phyloP scores from a whole-genome alignment of 129 eudicot species.

The carrot (Daucus carota) region DNA sequence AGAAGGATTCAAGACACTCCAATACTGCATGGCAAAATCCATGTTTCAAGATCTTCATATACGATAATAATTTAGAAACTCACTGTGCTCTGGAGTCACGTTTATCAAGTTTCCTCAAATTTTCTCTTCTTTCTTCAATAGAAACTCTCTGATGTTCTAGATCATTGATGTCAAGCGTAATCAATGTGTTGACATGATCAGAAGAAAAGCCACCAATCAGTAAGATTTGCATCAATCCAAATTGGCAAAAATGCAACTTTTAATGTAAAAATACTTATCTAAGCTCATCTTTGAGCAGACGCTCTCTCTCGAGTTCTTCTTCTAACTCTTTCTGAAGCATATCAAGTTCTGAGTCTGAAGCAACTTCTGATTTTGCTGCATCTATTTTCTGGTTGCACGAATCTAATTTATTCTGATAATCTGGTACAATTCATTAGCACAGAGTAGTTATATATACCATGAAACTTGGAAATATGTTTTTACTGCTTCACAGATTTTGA shows the following conservation, averaged over 20 bases:
- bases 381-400: conserved; percentile 61
- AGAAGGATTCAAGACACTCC: background rate
- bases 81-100: conserved; percentile 55
- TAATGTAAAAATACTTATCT: conserved; percentile 52
- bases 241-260: background rate
- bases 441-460: background rate
- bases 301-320: conserved; percentile 46
- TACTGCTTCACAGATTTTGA: background rate
- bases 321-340: conserved; percentile 59
- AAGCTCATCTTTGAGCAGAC: conserved; percentile 53
- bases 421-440: conserved; percentile 27
- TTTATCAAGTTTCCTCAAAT: conserved; percentile 53
- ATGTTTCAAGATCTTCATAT: background rate
- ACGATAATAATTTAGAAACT: conserved; percentile 25
- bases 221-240: conserved; percentile 8
- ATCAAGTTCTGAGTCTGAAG: conserved; percentile 47
- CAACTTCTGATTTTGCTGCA: conserved; percentile 54
- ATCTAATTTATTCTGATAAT: conserved; percentile 55
- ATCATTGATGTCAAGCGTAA: conserved; percentile 41
- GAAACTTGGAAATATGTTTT: background rate
- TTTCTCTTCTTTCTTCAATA: conserved; percentile 48
- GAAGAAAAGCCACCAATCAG: background rate
- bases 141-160: conserved; percentile 41
- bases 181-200: conserved; percentile 37
- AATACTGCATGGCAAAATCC: background rate